phyloP scores from a whole-genome alignment of 257 asterid genomes.

The Solanum stenotomum region DNA sequence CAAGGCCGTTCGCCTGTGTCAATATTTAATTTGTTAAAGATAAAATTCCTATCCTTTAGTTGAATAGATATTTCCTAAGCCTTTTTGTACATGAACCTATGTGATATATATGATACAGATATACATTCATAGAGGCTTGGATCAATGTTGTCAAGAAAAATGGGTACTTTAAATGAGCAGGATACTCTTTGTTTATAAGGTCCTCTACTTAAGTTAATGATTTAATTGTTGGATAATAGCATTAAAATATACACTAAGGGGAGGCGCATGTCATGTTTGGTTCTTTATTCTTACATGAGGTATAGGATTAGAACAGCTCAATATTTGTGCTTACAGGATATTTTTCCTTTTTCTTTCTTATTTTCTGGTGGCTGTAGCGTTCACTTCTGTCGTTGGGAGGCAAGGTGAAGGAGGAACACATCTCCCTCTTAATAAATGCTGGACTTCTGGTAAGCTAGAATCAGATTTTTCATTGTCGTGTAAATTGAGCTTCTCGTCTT shows the following conservation, averaged over 20 bases:
- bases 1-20: not conserved
- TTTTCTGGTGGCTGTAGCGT: conserved; percentile 37
- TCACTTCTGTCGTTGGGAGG: conserved; percentile 81
- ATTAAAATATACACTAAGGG: not conserved
- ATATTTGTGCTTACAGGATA: not conserved
- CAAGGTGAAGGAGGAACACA: conserved; percentile 79
- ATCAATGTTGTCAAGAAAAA: not conserved
- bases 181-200: not conserved
- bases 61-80: not conserved
- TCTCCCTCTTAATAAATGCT: conserved; percentile 72
- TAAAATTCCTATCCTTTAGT: not conserved
- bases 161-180: not conserved
- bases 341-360: not conserved
- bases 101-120: not conserved
- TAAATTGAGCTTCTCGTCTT: not conserved
- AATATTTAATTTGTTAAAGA: not conserved
- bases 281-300: not conserved
- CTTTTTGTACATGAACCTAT: not conserved
- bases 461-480: not conserved
- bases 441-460: conserved; percentile 73
- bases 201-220: not conserved
- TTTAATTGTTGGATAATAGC: not conserved
- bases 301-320: not conserved
- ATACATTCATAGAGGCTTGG: not conserved
- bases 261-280: not conserved